A percentile compares a stretch with the other conserved stretches of the same genome.
phyloP scores from a whole-genome alignment of 768 basidiomycete species.

The Scleroderma bovista region DNA sequence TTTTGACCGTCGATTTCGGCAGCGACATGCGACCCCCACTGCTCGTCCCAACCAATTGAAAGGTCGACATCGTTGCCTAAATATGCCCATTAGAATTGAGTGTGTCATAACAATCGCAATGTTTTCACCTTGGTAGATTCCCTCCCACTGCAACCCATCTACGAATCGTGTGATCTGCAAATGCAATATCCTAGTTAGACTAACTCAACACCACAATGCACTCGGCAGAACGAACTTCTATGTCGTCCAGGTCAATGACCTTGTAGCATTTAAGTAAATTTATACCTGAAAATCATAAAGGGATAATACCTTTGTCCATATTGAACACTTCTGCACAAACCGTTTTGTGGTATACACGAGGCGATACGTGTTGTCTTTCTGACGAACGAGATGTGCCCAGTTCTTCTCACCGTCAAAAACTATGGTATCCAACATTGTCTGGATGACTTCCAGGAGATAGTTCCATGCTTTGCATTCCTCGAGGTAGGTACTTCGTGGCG shows the following conservation, averaged over 20 bases:
- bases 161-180: constrained; percentile 21
- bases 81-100: not conserved
- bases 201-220: not conserved
- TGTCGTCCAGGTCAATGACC: constrained; percentile 28
- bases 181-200: not conserved
- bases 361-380: constrained; percentile 21
- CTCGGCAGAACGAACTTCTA: constrained; percentile 15
- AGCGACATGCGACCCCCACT: constrained; percentile 19
- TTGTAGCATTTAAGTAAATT: constrained; percentile 4
- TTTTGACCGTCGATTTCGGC: constrained; percentile 25
- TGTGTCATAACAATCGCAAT: not conserved
- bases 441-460: constrained; percentile 26
- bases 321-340: constrained; percentile 13
- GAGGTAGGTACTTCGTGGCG: not conserved
- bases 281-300: not conserved
- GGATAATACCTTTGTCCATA: constrained; percentile 26
- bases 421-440: constrained; percentile 29
- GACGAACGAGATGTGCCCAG: constrained; percentile 29
- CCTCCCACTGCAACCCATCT: constrained; percentile 21
- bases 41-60: constrained; percentile 21
- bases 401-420: constrained; percentile 26
- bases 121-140: constrained; percentile 21
- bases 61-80: constrained; percentile 25
- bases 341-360: constrained; percentile 23
- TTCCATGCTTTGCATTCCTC: constrained; percentile 19